A percentile compares a stretch with the other conserved stretches of the same genome.
Evolutionary conservation across 164 flowering plant species (phyloP).

Genomic region (Sextonia rubra): DNA sequence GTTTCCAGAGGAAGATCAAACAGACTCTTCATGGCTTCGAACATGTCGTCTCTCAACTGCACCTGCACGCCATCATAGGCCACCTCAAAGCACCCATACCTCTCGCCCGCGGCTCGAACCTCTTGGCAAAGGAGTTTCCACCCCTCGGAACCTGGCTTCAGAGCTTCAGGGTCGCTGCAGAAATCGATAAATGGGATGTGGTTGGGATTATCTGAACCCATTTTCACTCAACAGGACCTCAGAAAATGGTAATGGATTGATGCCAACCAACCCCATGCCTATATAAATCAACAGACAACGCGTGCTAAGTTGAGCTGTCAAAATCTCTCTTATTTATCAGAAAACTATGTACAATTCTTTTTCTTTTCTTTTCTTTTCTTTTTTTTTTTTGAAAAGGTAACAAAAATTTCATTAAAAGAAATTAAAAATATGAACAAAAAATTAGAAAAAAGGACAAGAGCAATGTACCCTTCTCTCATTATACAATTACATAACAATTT

Average conservation of each 20-base stretch:
- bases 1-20: constrained; percentile 56
- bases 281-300: neutral
- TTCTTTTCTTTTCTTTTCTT: too few relatives aligned
- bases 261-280: neutral
- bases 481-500: too few relatives aligned
- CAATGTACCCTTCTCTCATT: too few relatives aligned
- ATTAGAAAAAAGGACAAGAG: too few relatives aligned
- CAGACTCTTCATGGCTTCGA: constrained; percentile 26
- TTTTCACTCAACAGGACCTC: neutral
- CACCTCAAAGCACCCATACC: constrained; percentile 39
- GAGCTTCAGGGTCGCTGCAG: neutral
- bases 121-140: constrained; percentile 20
- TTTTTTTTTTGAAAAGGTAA: too few relatives aligned
- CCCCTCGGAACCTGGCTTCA: constrained; percentile 19
- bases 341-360: too few relatives aligned
- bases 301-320: neutral
- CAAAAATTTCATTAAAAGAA: too few relatives aligned
- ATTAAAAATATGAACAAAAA: too few relatives aligned
- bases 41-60: constrained; percentile 25
- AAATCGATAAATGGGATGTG: constrained; percentile 25
- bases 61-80: constrained; percentile 19
- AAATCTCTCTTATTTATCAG: constrained; percentile 26
- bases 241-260: neutral
- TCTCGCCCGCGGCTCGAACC: constrained; percentile 42
- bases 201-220: constrained; percentile 2